These are phyloP conservation scores for Flaveria ramosissima DNA, from an alignment of 129 eudicot genomes.

Conservation along the genomic window DNA sequence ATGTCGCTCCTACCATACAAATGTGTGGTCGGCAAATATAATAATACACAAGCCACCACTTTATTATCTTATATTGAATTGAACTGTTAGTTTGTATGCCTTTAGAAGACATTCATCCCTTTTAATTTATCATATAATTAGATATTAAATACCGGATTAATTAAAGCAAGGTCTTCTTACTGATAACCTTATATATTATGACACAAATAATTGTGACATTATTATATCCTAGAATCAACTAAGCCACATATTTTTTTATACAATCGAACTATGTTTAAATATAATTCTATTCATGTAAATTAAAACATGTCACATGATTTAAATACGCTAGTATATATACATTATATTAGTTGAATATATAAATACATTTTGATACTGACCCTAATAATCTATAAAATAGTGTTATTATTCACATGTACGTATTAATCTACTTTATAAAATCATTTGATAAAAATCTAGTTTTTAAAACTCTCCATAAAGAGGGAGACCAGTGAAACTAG, in stretches of 20 bases:
- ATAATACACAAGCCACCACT: constrained; percentile 30
- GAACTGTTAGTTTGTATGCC: neutral
- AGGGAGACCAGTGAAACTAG: too few species aligned
- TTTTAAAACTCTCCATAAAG: too few species aligned
- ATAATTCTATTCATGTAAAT: neutral
- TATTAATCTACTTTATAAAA: too few species aligned
- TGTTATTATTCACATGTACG: too few species aligned
- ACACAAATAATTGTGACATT: neutral
- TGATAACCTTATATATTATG: neutral
- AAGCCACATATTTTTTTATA: neutral
- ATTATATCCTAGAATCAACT: neutral
- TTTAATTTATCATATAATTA: neutral
- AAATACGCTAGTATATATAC: too few species aligned
- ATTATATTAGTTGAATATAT: too few species aligned
- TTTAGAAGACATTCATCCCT: neutral
- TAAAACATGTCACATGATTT: neutral
- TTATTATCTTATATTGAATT: neutral
- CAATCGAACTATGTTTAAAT: neutral
- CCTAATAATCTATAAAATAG: too few species aligned
- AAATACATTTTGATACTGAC: too few species aligned
- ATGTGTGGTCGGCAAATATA: constrained; percentile 40
- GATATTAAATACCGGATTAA: neutral
- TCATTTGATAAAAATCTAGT: too few species aligned
- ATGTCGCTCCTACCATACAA: constrained; percentile 32
- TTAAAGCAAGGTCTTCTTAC: neutral